Percentiles rank a stretch among this genome's conserved stretches.
These are phyloP conservation scores for Sphagnum magellanicum DNA, from an alignment of 228 moss, liverwort and hornwort genomes.

Conservation along the genomic window DNA sequence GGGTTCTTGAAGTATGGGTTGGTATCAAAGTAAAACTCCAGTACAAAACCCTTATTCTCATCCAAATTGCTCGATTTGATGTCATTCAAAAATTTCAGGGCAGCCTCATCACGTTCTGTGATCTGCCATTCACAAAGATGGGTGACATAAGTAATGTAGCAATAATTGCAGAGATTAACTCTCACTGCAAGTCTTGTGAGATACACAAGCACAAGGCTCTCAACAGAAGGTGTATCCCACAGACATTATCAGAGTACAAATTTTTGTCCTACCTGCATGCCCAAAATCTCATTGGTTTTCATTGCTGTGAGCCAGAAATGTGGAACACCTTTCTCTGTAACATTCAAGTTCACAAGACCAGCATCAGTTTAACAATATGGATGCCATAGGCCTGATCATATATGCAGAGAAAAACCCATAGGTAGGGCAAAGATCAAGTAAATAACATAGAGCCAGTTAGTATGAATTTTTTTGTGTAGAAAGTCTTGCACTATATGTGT, in stretches of 20 bases:
- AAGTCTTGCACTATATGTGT: neutral
- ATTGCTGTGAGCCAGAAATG: slow-evolving; percentile 98
- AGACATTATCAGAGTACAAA: no score
- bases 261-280: slow-evolving; percentile 63
- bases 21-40: slow-evolving; percentile 82
- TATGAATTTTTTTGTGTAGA: no score
- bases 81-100: slow-evolving; percentile 71
- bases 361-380: neutral
- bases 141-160: neutral
- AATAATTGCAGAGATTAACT: neutral
- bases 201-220: no score
- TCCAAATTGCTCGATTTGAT: slow-evolving; percentile 80
- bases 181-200: no score
- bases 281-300: slow-evolving; percentile 90
- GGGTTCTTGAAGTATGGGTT: slow-evolving; percentile 86
- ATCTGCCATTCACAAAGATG: slow-evolving; percentile 32
- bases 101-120: slow-evolving; percentile 85
- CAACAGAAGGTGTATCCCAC: no score
- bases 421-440: no score
- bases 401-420: neutral
- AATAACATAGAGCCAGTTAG: no score
- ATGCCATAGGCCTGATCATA: neutral
- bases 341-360: neutral
- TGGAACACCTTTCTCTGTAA: slow-evolving; percentile 78
- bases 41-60: slow-evolving; percentile 93